Base-by-base conservation (phyloP, 768 basidiomycete genomes). In the Leccinum pellstonianum region DNA sequence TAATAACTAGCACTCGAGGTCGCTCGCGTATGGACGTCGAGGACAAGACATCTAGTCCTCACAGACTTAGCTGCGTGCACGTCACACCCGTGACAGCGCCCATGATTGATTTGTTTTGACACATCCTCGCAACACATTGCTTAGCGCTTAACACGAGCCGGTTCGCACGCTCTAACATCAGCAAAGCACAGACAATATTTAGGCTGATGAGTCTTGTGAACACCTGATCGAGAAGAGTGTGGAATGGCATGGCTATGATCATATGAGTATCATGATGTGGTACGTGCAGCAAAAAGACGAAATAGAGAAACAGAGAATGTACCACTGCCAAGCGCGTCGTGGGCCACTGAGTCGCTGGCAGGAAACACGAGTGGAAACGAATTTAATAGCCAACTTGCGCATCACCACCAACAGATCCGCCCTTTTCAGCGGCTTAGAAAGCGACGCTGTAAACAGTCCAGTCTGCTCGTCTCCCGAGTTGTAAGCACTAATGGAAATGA, bases 341-440 rank as follows among this genome's bases (percentile, higher is more conserved):
- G 15, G 38, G 41, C n/a, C 19, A 29, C 27, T 27, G 27, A 27
- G 27, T 27, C 27, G 27, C 27, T 27, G 58, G 74, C 66, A 73
- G 62, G 61, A 65, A 19, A 63, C 56, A 63, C 67, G 74, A 57
- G 66, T 60, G 58, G 83, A 73, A 59, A 83, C 81, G 59, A 86
- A 76, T 76, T 85, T 86, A 37, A 80, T 77, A 52, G 80, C 77
- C 58, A 97, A 81, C 68, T 91, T 87, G 43, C 88, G 87, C 84
- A 97, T 88, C 57, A 83, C 83, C 59, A 79, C 82, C 76, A 95
- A 79, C 33, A 97, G 78, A 72, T 95, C 94, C 23, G 85, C 83
- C 76, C 94, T 94, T 73, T 92, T 88, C 67, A 98, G 76, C 1
- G 95, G 95, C 77, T 98, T 98, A 51, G 90, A 79, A 48, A 98